These are phyloP conservation scores for Ephemerocybe angulata DNA, from an alignment of 768 basidiomycete species.

Conservation along the genomic window DNA sequence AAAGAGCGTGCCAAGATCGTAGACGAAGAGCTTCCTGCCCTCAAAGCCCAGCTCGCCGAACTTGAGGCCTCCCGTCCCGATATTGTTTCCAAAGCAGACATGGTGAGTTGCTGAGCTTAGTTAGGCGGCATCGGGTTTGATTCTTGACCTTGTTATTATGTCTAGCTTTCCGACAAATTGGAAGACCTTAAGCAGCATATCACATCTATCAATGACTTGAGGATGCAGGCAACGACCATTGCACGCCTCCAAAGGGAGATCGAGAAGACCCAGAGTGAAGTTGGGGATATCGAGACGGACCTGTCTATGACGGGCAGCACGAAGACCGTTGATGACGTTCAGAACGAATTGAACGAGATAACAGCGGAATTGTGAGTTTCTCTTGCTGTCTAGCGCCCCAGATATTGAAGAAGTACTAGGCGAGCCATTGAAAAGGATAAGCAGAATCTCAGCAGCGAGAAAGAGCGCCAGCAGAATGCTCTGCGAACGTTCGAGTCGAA, in stretches of 20 bases:
- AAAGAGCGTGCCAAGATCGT: background rate
- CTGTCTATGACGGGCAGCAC: conserved; percentile 70
- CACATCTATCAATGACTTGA: conserved; percentile 56
- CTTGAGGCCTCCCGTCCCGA: conserved; percentile 54
- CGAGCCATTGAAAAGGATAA: conserved; percentile 65
- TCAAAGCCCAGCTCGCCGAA: conserved; percentile 58
- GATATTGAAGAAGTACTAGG: conserved; percentile 30
- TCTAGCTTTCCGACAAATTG: conserved; percentile 35
- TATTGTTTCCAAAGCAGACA: conserved; percentile 52
- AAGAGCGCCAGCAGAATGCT: conserved; percentile 54
- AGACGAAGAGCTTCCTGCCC: conserved; percentile 55
- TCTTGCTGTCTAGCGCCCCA: background rate
- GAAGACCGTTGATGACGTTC: conserved; percentile 83
- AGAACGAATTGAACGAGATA: conserved; percentile 67
- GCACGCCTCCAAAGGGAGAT: conserved; percentile 57
- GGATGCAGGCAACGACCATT: conserved; percentile 58
- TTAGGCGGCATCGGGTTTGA: background rate
- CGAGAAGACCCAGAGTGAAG: conserved; percentile 57
- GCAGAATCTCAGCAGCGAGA: conserved; percentile 51
- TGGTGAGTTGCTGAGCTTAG: conserved; percentile 39
- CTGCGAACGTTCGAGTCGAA: conserved; percentile 56
- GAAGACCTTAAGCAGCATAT: conserved; percentile 53
- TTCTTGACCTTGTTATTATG: background rate
- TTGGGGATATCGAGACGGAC: conserved; percentile 60
- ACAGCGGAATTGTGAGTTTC: conserved; percentile 59